These are phyloP conservation scores for Sarocladiaceae sp. DNA, from an alignment of 2,329 filamentous ascomycete species.

Conservation along the genomic window DNA sequence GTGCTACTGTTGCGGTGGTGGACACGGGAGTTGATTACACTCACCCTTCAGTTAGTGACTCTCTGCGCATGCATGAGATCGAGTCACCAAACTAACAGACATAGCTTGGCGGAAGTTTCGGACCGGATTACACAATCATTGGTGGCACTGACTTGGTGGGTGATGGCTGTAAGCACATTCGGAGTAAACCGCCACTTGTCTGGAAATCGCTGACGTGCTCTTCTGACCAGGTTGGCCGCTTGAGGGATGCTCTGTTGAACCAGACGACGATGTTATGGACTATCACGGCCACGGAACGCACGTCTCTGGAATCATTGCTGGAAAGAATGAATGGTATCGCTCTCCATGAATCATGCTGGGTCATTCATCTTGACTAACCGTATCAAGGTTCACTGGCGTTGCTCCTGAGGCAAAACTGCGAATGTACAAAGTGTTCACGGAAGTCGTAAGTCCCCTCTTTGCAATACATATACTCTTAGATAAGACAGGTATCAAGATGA, in stretches of 20 bases:
- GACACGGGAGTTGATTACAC: conserved; percentile 21
- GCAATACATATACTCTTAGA: no score
- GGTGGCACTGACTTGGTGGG: conserved; percentile 20
- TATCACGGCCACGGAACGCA: conserved; percentile 22
- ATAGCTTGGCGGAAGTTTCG: conserved; percentile 19
- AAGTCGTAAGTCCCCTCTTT: conserved; percentile 2
- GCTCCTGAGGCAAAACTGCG: conserved; percentile 21
- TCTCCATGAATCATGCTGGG: no score
- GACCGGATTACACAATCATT: conserved; percentile 17
- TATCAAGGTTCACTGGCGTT: conserved; percentile 22
- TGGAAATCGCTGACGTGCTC: neutral
- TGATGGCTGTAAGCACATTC: conserved; percentile 11
- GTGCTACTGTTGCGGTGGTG: conserved; percentile 20
- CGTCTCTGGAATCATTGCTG: conserved; percentile 25
- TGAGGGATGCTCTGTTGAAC: conserved; percentile 9
- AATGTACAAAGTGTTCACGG: conserved; percentile 22
- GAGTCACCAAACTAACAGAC: neutral
- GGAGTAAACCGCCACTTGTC: neutral
- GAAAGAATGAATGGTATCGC: conserved; percentile 13
- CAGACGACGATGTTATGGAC: conserved; percentile 21
- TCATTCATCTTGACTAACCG: conserved; percentile 1
- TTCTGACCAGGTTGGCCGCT: neutral
- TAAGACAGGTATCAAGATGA: no score
- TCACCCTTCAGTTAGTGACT: conserved; percentile 15
- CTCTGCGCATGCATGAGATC: no score